Evolutionary conservation across 495 filamentous ascomycete genomes (phyloP), one percentile per base, ranked within the genome.

Genomic region (Penicillium ochrochloron): DNA sequence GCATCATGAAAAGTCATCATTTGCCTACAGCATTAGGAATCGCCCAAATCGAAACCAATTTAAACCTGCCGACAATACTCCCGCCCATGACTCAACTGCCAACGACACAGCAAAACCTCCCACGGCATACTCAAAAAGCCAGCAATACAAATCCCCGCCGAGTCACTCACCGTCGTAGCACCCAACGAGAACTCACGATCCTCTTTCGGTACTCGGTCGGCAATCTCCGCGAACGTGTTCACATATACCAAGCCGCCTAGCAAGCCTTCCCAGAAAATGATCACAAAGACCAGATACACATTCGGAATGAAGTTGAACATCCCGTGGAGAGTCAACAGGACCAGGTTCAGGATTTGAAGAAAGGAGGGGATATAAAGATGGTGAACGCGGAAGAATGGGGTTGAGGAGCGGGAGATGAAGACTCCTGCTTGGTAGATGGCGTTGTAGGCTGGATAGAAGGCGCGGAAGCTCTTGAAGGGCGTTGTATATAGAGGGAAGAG

Each of bases 211-310:
- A 96, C 90, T 10, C 87, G 85, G 59, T 97, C 91, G 69, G 89
- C 88, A 63, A 99, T 95, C 74, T 94, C 90, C 1, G 94, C 92
- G 76, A 97, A 99, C 0, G 94, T 96, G 63, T 94, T 97, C 50
- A 98, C 93, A 69, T 99, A 99, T 0, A 97, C 95, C 10, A 89
- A 76, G 0, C 95, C 95, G 7, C 95, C 95, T 0, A 99, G 80
- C 42, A 99, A 75, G 0, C 95, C 95, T 72, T 97, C 94, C 94
- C 95, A 97, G 71, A 97, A 96, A n/a, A 97, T 78, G 51, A 97
- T 79, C 7, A 83, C 70, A 72, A 96, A 97, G 5, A 97, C 75
- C 23, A 96, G 69, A 69, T 90, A 97, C 11, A 97, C 88, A 60
- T 77, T 91, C 0, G 94, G 94, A 42, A 97, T 84, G 64, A 92